These are phyloP conservation scores for Cubamyces sp. DNA, from an alignment of 768 basidiomycete genomes.

Conservation along the genomic window DNA sequence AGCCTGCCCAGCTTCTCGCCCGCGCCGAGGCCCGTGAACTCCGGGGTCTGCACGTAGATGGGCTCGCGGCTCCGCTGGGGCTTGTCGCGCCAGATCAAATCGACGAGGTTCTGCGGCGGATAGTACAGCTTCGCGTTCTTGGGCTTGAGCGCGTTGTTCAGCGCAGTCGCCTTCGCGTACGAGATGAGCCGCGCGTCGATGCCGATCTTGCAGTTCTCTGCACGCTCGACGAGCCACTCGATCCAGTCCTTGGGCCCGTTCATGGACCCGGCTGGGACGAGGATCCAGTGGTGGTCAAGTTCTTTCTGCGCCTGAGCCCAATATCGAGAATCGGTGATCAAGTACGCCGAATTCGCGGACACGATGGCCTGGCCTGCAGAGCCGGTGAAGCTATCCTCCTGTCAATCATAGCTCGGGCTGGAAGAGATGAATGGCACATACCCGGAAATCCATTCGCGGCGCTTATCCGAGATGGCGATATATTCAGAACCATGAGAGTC, in stretches of 20 bases:
- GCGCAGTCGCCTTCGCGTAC: constrained; percentile 64
- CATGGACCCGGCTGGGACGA: constrained; percentile 59
- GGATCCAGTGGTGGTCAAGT: constrained; percentile 73
- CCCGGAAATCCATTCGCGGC: constrained; percentile 80
- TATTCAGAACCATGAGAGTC: constrained; percentile 88
- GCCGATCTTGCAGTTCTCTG: constrained; percentile 56
- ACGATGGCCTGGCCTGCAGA: constrained; percentile 75
- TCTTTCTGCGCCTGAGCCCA: constrained; percentile 78
- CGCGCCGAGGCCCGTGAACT: constrained; percentile 73
- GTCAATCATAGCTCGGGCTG: constrained; percentile 5
- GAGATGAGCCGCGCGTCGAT: constrained; percentile 86
- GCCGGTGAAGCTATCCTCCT: constrained; percentile 54
- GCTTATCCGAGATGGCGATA: constrained; percentile 74
- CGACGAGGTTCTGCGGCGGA: constrained; percentile 83
- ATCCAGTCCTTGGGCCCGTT: constrained; percentile 73
- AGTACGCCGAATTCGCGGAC: constrained; percentile 66
- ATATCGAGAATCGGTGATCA: constrained; percentile 82
- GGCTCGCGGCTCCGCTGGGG: constrained; percentile 68
- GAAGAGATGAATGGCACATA: constrained; percentile 37
- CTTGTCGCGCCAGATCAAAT: constrained; percentile 80
- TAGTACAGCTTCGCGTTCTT: constrained; percentile 72
- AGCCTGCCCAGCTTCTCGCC: constrained; percentile 70
- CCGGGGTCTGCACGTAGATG: constrained; percentile 68
- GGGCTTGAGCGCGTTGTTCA: constrained; percentile 58
- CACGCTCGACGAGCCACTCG: constrained; percentile 59